Percentiles rank a stretch among this genome's conserved stretches.
Conservation (phyloP, 2,329 filamentous ascomycete species). For the Colletotrichum sp. region DNA sequence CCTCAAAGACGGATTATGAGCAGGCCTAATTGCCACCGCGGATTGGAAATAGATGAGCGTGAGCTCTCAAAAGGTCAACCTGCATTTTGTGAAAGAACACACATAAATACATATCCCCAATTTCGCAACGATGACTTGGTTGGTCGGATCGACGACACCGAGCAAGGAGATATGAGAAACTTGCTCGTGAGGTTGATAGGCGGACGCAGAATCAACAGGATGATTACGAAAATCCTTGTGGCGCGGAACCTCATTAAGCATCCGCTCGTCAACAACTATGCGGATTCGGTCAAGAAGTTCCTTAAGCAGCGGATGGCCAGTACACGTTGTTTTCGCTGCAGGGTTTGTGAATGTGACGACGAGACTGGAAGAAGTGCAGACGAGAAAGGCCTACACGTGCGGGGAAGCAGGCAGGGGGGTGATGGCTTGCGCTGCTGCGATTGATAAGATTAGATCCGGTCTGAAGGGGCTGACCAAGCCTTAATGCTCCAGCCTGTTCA, state of each 20-base stretch:
- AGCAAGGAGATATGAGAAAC: not conserved
- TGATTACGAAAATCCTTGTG: not conserved
- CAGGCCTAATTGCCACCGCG: not conserved
- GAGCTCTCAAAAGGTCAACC: not conserved
- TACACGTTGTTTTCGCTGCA: not conserved
- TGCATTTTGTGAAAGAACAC: not conserved
- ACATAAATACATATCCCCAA: not conserved
- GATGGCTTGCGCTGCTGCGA: not conserved
- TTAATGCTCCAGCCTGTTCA: not conserved
- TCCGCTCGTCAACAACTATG: not conserved
- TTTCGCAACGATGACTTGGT: not conserved
- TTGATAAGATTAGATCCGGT: constrained; percentile 6
- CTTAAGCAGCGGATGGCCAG: not conserved
- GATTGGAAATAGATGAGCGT: not conserved
- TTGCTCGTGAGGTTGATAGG: not conserved
- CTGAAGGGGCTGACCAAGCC: not conserved
- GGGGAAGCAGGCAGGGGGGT: not conserved
- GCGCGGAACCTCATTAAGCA: not conserved
- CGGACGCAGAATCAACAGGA: not conserved
- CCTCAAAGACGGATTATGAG: not conserved
- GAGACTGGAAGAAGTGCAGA: not conserved
- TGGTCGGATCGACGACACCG: not conserved
- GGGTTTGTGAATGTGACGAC: not conserved
- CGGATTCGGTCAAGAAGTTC: not conserved
- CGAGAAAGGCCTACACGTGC: not conserved